Base-by-base conservation (phyloP, 192 early-diverging fungal genomes). In the Chytriomyces confervae region DNA sequence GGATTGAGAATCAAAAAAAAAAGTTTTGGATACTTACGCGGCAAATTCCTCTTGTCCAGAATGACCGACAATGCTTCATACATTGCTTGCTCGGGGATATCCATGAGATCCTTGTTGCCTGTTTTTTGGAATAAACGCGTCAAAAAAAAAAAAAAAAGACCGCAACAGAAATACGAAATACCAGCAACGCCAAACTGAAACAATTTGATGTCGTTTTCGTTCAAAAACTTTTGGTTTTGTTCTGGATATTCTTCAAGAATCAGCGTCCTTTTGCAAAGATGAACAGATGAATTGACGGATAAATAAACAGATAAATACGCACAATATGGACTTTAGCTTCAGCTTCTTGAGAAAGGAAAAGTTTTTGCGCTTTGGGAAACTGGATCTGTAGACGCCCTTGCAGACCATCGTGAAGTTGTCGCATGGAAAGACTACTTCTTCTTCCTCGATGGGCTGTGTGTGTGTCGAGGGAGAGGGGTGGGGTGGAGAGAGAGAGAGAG, bases 321-420 rank as follows among this genome's bases (percentile, higher is more conserved):
- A 94, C 92, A 99, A 79, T 44, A 99, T 92, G 75, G 93, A 95
- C 76, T 91, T 93, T 29, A 99, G 85, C 9, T 93, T 91, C 13
- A 98, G 86, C 70, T 95, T 95, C 73, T 95, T 92, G 60, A 99
- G 84, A 77, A 97, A 99, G 9, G 91, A 79, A 86, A 94, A 99
- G 79, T 97, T 94, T 77, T 95, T 95, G 77, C 96, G 97, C 76
- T 97, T 97, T 2, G 96, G 96, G 87, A 98, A 98, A 43, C 94
- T 94, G 74, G 92, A 92, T 66, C 97, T 88, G 82, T 99, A 99
- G 18, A 99, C 91, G 71, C 95, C 94, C 16, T 92, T 92, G 44
- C 91, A 88, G 4, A 74, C 72, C 10, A 74, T 57, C 10, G 11
- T 46, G 61, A 74, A 74, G 61, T 74, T 74, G 18, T 74, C 72